Base-by-base conservation (phyloP, 768 basidiomycete species). In the Serendipita sp. region DNA sequence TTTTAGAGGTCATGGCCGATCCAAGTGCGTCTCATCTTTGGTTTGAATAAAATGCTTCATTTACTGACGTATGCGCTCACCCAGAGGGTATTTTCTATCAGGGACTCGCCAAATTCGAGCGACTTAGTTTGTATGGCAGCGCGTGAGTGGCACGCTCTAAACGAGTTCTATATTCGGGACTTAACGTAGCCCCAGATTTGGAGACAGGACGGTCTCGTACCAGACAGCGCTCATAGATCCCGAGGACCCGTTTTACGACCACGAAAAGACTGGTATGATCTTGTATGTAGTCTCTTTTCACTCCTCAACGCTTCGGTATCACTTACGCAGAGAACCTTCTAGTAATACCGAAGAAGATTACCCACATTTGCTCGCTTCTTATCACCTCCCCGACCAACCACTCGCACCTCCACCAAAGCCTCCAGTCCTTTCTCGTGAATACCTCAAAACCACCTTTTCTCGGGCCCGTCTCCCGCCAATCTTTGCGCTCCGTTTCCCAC, bases 1-100 rank as follows among this genome's bases (percentile, higher is more conserved):
- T 92, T 8, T 70, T 92, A 10, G 82, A 88, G 65, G 81, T 89
- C 48, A 85, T 92, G 82, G 85, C 87, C 10, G 89, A 94, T 74
- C 86, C 87, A 67, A 77, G 86, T 84, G 69, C 69, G 77, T 69
- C 41, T 0, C 41, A 7, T 41, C 41, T 7, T 41, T 0, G 5
- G 7, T 0, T 13, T 41, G 13, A 41, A 41, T 41, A 41, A 13
- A 10, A 32, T 54, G 11, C 64, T 3, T 30, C 3, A 0, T 18
- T 18, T 32, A 48, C 28, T 18, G n/a, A 24, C 24, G 24, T 24
- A 24, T 24, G 24, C 24, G 24, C 41, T 16, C 51, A 46, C 5
- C 13, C 64, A 89, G 90, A 85, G 24, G 79, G 80, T 28, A 74
- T 90, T 44, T 95, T 95, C 71, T 87, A 85, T 69, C 82, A 86